Evolutionary conservation across 306 rosid species (phyloP), one percentile per base, ranked within the genome.

Genomic region (Trifolium dubium): DNA sequence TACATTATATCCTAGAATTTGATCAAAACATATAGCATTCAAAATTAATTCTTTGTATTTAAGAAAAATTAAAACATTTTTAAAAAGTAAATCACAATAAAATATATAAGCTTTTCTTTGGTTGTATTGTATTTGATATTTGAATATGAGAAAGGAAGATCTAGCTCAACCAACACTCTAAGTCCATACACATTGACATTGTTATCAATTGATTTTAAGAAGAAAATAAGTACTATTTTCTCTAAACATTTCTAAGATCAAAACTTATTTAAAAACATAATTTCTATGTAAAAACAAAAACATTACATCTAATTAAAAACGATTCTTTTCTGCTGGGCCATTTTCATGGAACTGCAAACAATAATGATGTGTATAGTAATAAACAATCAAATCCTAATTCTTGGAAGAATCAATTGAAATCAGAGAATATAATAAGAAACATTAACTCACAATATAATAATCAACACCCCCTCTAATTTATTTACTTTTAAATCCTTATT

Each of bases 291-390:
- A 35, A 35, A n/a, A n/a, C n/a, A n/a, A 35, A 35, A 35, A 35
- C 5, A 44, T 10, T 11, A 44, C 4, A 44, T 44, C 49, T 44
- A 44, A 14, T 44, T 44, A 44, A 23, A 23, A 23, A 23, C 30
- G 40, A 60, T 8, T 41, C 11, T 18, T 39, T 18, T 59, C 44
- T 61, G 34, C 8, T 4, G 19, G 62, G 50, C 40, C 51, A 8
- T 63, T 50, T 74, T 17, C 59, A 63, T 63, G 37, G 55, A 50
- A 64, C 65, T 64, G 82, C 90, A 81, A 79, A 79, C 77, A 47
- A 47, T 47, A 7, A 47, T n/a, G 77, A 71, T 87, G 23, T 87
- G 82, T 88, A 84, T 92, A 23, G 1, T 23, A 87, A 31, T 53
- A 74, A 83, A 80, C 79, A 82, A 74, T 81, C 72, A 85, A 78